Conservation (phyloP, 2,329 filamentous ascomycete species). For the Beauveria sp. region DNA sequence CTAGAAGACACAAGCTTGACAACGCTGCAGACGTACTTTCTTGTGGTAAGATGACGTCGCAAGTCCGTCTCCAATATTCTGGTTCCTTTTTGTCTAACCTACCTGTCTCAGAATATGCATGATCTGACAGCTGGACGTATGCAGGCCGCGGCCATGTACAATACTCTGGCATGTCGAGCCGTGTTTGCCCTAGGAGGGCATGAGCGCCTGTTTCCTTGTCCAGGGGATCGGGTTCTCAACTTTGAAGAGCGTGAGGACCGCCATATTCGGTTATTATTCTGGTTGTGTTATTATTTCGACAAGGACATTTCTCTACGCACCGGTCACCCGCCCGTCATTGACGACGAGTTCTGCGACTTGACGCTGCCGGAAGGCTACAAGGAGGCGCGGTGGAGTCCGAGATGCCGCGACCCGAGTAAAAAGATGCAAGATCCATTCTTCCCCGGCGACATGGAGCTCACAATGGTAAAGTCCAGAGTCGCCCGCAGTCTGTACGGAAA, state of each 20-base stretch:
- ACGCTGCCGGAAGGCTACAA: constrained; percentile 33
- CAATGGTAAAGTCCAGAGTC: constrained; percentile 43
- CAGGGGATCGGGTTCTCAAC: constrained; percentile 12
- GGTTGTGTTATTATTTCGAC: constrained; percentile 46
- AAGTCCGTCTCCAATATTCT: background rate
- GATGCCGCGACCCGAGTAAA: background rate
- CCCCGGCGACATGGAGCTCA: constrained; percentile 41
- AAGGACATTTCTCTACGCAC: constrained; percentile 48
- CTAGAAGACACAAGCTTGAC: constrained; percentile 36
- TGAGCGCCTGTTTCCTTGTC: constrained; percentile 15
- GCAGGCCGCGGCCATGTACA: constrained; percentile 36
- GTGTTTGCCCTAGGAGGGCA: constrained; percentile 43
- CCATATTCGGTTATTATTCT: constrained; percentile 39
- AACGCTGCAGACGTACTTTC: constrained; percentile 36
- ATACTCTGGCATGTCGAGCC: constrained; percentile 37
- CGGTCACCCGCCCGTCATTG: constrained; percentile 42
- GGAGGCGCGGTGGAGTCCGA: constrained; percentile 16
- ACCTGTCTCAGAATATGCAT: constrained; percentile 27
- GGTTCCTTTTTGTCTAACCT: background rate
- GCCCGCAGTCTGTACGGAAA: constrained; percentile 42
- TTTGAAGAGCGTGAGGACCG: constrained; percentile 21
- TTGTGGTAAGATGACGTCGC: constrained; percentile 34
- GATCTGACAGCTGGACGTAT: constrained; percentile 38
- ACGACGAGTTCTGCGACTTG: constrained; percentile 45
- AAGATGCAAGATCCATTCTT: constrained; percentile 24